Conservation (phyloP, 1,284 basidiomycete genomes). For the Leccinum griseonigrum region DNA sequence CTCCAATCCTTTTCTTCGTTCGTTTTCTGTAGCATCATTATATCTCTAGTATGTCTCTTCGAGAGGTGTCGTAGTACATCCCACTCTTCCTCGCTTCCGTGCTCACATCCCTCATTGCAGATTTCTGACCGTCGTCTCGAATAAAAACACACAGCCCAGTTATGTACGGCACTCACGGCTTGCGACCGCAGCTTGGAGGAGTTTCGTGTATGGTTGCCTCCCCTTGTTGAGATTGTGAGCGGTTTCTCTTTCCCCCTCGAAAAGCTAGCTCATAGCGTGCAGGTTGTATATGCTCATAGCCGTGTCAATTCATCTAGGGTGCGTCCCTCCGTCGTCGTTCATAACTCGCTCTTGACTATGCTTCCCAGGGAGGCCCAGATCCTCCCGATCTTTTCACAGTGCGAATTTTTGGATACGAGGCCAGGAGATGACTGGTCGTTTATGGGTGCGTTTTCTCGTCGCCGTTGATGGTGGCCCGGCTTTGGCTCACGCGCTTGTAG, state of each 20-base stretch:
- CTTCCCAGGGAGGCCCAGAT: slow-evolving; percentile 31
- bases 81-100: slow-evolving; percentile 3
- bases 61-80: slow-evolving; percentile 48
- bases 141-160: slow-evolving; percentile 45
- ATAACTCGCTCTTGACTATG: slow-evolving; percentile 4
- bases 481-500: too few relatives aligned
- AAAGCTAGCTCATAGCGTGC: neutral
- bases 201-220: slow-evolving; percentile 52
- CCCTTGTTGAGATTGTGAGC: slow-evolving; percentile 60
- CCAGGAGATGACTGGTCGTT: too few relatives aligned
- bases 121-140: slow-evolving; percentile 47
- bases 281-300: slow-evolving; percentile 70
- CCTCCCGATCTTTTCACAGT: too few relatives aligned
- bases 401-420: too few relatives aligned
- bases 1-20: slow-evolving; percentile 49
- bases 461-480: too few relatives aligned
- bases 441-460: too few relatives aligned
- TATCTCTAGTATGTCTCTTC: slow-evolving; percentile 46
- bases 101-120: slow-evolving; percentile 32
- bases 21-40: slow-evolving; percentile 43
- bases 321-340: slow-evolving; percentile 26
- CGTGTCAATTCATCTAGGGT: slow-evolving; percentile 68
- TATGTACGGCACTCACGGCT: slow-evolving; percentile 40
- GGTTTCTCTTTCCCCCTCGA: neutral
- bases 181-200: slow-evolving; percentile 49